These are phyloP conservation scores for Piromyces sp. DNA, from an alignment of 192 early-diverging fungal genomes.

Conservation along the genomic window DNA sequence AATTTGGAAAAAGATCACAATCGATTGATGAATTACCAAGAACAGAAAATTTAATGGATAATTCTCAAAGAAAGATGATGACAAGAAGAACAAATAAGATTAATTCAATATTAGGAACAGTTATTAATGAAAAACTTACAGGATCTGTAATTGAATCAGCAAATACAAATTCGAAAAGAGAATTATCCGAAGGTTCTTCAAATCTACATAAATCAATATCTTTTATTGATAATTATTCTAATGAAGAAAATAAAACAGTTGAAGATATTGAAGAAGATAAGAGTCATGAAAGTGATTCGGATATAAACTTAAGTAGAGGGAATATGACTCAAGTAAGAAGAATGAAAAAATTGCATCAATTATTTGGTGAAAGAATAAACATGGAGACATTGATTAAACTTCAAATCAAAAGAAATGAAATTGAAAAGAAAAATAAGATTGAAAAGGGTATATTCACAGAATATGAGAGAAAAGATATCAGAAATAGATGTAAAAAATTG, in stretches of 20 bases:
- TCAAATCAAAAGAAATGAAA: neutral
- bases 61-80: neutral
- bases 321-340: neutral
- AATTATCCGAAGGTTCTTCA: neutral
- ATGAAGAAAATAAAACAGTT: neutral
- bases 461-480: neutral
- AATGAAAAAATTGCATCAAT: neutral
- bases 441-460: neutral
- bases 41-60: neutral
- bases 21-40: neutral
- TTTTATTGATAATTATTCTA: neutral
- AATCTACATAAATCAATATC: neutral
- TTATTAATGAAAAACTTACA: neutral
- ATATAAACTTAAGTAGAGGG: neutral
- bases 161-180: neutral
- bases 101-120: neutral
- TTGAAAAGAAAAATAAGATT: neutral
- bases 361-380: neutral
- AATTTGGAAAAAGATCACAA: neutral
- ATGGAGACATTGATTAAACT: neutral
- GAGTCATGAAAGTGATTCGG: neutral
- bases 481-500: neutral
- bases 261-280: neutral
- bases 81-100: neutral
- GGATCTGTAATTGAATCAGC: neutral